Percentiles rank a stretch among this genome's conserved stretches.
Conservation (phyloP, 495 filamentous ascomycete species). For the Penicillium arizonense region DNA sequence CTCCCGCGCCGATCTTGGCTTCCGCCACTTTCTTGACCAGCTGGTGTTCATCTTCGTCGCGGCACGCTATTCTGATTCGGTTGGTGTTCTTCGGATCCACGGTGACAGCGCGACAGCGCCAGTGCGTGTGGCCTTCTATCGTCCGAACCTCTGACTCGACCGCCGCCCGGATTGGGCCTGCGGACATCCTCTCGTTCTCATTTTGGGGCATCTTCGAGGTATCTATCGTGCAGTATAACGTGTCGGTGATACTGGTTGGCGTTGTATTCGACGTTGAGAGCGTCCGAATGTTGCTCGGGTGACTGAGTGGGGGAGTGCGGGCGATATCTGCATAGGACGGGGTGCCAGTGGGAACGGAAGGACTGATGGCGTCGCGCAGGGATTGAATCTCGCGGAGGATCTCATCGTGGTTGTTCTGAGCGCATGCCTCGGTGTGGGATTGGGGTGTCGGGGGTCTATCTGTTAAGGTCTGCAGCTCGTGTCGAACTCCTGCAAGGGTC, state of each 20-base stretch:
- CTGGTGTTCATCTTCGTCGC: constrained; percentile 24
- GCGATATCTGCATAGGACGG: constrained; percentile 22
- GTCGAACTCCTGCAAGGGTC: constrained; percentile 13
- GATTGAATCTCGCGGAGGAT: constrained; percentile 20
- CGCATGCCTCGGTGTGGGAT: constrained; percentile 7
- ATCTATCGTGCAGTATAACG: constrained; percentile 22
- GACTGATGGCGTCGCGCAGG: constrained; percentile 16
- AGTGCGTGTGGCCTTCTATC: constrained; percentile 18
- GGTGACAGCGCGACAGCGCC: constrained; percentile 29
- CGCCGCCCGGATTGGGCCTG: constrained; percentile 22
- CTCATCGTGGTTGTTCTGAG: constrained; percentile 13
- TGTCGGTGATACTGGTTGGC: constrained; percentile 19
- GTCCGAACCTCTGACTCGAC: constrained; percentile 27
- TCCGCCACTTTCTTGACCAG: constrained; percentile 26
- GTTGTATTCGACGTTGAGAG: constrained; percentile 15
- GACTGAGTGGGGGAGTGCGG: constrained; percentile 14
- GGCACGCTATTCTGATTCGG: constrained; percentile 25
- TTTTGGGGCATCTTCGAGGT: constrained; percentile 22
- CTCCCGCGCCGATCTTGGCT: constrained; percentile 16
- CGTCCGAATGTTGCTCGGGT: constrained; percentile 18
- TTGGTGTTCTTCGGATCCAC: constrained; percentile 21
- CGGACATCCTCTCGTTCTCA: constrained; percentile 17
- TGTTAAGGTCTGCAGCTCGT: constrained; percentile 12
- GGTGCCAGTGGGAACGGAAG: not conserved
- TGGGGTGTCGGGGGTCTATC: constrained; percentile 11